These are phyloP conservation scores for Pseudophaeomoniella oleicola DNA, from an alignment of 2,329 filamentous ascomycete species.

Conservation along the genomic window DNA sequence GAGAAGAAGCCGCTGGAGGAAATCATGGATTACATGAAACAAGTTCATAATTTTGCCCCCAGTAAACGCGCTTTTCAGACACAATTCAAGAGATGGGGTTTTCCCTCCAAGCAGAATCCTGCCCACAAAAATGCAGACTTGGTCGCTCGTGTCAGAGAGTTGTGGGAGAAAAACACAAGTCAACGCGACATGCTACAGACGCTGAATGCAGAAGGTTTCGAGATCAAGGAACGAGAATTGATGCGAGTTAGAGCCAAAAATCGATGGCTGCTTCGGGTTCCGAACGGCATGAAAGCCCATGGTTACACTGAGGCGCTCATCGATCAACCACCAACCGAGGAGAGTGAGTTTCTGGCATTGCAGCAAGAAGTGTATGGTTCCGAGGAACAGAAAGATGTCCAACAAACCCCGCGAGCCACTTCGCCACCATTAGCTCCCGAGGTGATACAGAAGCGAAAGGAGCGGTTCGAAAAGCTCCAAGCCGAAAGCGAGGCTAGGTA, in stretches of 20 bases:
- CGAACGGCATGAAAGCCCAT: constrained; percentile 41
- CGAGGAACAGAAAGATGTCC: constrained; percentile 10
- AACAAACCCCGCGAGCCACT: not conserved
- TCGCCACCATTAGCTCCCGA: constrained; percentile 23
- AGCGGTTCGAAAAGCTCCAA: constrained; percentile 40
- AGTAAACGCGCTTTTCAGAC: constrained; percentile 65
- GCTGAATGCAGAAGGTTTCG: constrained; percentile 57
- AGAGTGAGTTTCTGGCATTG: constrained; percentile 3
- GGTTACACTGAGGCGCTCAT: constrained; percentile 2
- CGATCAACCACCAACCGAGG: constrained; percentile 12
- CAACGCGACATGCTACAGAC: constrained; percentile 61
- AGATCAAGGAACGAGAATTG: constrained; percentile 57
- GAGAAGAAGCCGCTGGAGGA: constrained; percentile 57
- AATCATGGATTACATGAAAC: constrained; percentile 57
- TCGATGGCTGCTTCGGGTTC: constrained; percentile 49
- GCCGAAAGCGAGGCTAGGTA: constrained; percentile 48
- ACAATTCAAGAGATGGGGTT: constrained; percentile 66
- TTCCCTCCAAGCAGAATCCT: constrained; percentile 59
- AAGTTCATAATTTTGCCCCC: constrained; percentile 51
- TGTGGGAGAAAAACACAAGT: constrained; percentile 61
- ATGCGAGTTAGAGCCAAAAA: constrained; percentile 56
- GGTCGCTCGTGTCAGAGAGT: constrained; percentile 54
- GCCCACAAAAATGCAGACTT: constrained; percentile 55
- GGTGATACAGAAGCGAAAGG: constrained; percentile 36
- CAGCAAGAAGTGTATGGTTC: constrained; percentile 11